phyloP scores from a whole-genome alignment of 208 protist genomes.

The Blechomonas ayalai region DNA sequence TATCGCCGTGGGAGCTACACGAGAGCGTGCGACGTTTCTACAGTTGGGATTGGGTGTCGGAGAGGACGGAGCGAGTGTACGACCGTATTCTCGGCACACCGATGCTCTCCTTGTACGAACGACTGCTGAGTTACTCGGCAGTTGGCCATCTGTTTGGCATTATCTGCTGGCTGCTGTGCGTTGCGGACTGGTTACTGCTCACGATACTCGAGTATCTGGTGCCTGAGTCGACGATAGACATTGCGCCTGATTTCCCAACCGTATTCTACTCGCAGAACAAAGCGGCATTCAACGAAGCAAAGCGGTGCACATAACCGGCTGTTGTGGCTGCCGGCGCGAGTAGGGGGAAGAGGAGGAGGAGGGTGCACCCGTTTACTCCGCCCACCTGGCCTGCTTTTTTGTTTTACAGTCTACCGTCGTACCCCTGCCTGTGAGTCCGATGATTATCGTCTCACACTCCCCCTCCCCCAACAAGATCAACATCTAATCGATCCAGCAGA shows the following conservation, averaged over 20 bases:
- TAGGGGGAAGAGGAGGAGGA: no score
- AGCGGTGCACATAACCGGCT: not conserved
- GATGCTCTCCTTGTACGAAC: slow-evolving; percentile 68
- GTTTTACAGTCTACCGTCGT: no score
- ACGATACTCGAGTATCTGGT: slow-evolving; percentile 74
- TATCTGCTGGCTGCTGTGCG: slow-evolving; percentile 84
- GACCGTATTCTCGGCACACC: slow-evolving; percentile 62
- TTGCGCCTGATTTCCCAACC: slow-evolving; percentile 90
- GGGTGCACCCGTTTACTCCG: no score
- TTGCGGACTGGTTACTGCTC: slow-evolving; percentile 77
- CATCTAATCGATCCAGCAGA: no score
- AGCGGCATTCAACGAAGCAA: slow-evolving; percentile 6
- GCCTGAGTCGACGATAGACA: slow-evolving; percentile 81
- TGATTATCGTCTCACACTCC: no score
- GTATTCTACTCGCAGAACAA: slow-evolving; percentile 61
- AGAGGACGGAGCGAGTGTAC: slow-evolving; percentile 93
- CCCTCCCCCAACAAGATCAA: no score
- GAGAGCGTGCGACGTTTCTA: slow-evolving; percentile 90
- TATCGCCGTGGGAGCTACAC: slow-evolving; percentile 84
- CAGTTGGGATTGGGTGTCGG: slow-evolving; percentile 93
- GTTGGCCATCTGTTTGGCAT: slow-evolving; percentile 86
- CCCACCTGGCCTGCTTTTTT: no score
- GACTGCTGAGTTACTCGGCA: slow-evolving; percentile 78
- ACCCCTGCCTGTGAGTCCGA: no score
- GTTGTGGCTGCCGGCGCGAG: no score